Evolutionary conservation across 1,284 basidiomycete species (phyloP), one percentile per base, ranked within the genome.

Genomic region (Puccinia polysora): DNA sequence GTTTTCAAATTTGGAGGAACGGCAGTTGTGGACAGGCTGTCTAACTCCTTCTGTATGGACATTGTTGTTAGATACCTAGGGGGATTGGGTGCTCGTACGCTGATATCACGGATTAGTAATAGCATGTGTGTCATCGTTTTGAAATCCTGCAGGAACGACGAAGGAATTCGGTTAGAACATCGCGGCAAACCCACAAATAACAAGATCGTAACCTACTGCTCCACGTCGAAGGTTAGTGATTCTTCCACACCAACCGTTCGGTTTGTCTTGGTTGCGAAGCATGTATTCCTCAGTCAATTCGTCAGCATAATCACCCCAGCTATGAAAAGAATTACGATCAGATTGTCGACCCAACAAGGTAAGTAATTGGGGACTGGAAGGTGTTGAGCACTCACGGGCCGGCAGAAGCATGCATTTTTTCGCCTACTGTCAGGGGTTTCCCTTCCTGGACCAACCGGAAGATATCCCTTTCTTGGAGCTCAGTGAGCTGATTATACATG

Each of bases 381-480:
- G 23, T 1, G 32, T 7, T 23, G 5, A 45, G 45, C 10, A 73
- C 70, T 73, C 36, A 73, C 70, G 52, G 40, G 8, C 70, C 70
- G 15, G 59, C 15, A 45, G 38, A 62, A n/a, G 70, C 70, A 12
- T 64, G 60, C 70, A 73, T 64, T 25, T 73, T 73, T 56, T 73
- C 70, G 18, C 70, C 70, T 18, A 52, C 43, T 0, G 70, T 56
- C 15, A 73, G 18, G 28, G 70, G 70, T 59, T 58, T 64, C 2
- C 70, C 70, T 43, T 73, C 70, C 62, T 73, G 70, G 18, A 73
- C 70, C 40, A 73, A 50, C 40, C 70, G 45, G 40, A 73, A 73
- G n/a, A 73, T 73, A 40, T 73, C 70, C 10, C 70, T 60, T 53
- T 73, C 70, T 73, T 73, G 52, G 8, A 65, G 23, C 34, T 73